Evolutionary conservation across 2,329 filamentous ascomycete species (phyloP).

Genomic region (Fusarium vanettenii): DNA sequence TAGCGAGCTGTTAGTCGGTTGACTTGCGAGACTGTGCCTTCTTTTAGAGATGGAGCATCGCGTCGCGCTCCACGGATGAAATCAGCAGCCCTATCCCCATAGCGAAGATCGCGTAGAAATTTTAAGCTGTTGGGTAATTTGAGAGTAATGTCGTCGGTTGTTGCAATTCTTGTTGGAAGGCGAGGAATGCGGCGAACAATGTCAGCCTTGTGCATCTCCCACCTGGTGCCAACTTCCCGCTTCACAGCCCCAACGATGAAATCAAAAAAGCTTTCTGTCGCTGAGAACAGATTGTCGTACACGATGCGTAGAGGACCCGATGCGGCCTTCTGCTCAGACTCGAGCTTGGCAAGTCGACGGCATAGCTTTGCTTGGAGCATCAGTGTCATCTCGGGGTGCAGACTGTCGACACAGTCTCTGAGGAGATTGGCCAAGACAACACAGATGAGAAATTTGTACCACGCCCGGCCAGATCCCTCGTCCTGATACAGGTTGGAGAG

Average conservation of each 20-base stretch:
- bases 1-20: conserved; percentile 6
- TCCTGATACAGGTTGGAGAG: conserved; percentile 54
- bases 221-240: conserved; percentile 47
- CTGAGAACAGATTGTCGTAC: conserved; percentile 15
- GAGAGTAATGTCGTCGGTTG: too few relatives aligned
- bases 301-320: not conserved
- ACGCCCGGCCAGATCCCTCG: conserved; percentile 47
- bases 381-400: conserved; percentile 34
- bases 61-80: not conserved
- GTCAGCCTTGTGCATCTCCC: conserved; percentile 53
- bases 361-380: conserved; percentile 61
- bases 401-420: conserved; percentile 43
- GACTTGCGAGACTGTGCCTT: conserved; percentile 26
- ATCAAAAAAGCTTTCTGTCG: not conserved
- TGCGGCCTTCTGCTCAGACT: conserved; percentile 40
- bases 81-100: too few relatives aligned
- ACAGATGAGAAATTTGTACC: conserved; percentile 70
- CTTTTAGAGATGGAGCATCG: not conserved
- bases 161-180: too few relatives aligned
- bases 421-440: conserved; percentile 60
- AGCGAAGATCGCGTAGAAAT: too few relatives aligned
- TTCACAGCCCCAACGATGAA: too few relatives aligned
- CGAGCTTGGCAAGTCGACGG: conserved; percentile 68
- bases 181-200: conserved; percentile 51
- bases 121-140: too few relatives aligned